Percentiles rank a stretch among this genome's conserved stretches.
Conservation (phyloP, 2,329 filamentous ascomycete species). For the Fusarium sp. region DNA sequence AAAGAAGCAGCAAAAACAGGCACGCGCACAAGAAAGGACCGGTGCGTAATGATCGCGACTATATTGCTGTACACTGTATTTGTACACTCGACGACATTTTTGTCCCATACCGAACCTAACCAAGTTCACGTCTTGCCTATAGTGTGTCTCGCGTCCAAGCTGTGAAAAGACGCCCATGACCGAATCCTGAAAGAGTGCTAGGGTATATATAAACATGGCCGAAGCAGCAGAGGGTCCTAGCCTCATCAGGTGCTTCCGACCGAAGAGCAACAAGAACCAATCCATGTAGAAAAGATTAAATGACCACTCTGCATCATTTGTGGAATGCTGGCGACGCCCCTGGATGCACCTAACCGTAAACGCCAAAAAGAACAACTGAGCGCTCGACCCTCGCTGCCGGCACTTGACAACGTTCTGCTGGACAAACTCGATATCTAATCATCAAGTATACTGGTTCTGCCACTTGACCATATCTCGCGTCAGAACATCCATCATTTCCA, state of each 20-base stretch:
- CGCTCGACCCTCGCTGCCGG: background rate
- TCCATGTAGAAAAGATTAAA: conserved; percentile 20
- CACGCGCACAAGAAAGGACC: conserved; percentile 56
- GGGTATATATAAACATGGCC: conserved; percentile 34
- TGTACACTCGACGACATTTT: conserved; percentile 27
- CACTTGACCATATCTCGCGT: conserved; percentile 83
- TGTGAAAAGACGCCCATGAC: conserved; percentile 26
- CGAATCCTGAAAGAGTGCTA: conserved; percentile 14
- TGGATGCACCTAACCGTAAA: conserved; percentile 39
- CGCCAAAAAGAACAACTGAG: conserved; percentile 28
- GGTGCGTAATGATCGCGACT: conserved; percentile 38
- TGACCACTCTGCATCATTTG: conserved; percentile 26
- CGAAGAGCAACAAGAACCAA: conserved; percentile 16
- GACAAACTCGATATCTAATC: background rate
- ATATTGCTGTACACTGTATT: conserved; percentile 20
- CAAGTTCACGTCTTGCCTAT: conserved; percentile 14
- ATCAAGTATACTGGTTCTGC: conserved; percentile 74
- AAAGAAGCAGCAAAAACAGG: conserved; percentile 70
- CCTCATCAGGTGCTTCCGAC: conserved; percentile 15
- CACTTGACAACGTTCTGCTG: background rate
- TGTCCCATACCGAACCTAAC: conserved; percentile 18
- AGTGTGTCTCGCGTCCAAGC: conserved; percentile 18
- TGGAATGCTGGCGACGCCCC: conserved; percentile 39
- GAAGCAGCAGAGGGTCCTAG: conserved; percentile 18
- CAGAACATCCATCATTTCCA: conserved; percentile 91